Base-by-base conservation (phyloP, 805 yeast genomes). In the Candida quercuum region DNA sequence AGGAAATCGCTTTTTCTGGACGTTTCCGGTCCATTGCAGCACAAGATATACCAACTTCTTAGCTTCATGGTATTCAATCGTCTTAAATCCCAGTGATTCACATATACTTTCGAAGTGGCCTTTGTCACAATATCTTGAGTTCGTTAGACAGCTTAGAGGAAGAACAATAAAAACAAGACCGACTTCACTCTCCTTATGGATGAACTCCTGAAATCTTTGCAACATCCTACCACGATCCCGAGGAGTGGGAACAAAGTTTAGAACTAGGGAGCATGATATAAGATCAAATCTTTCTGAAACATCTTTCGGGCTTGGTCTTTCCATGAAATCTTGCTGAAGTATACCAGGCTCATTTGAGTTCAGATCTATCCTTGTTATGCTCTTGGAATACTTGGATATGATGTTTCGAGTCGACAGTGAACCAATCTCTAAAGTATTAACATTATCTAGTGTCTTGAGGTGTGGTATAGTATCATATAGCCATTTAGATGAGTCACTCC, bases 401-500 rank as follows among this genome's bases (percentile, higher is more conserved):
- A 67, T 62, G 52, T 91, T 91, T 28, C 70, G 56, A 0, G 84
- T 74, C 22, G 83, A 76, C 16, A 91, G 59, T 36, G 87, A 81
- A 0, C 99, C 99, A 29, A 91, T 81, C 57, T 91, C 99, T 21
- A 91, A 64, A 0, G 94, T 83, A 16, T 39, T 45, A 35, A 60
- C 30, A 4, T 38, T 26, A 7, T 37, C 19, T 1, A 11, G 3
- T 1, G 15, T 26, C 12, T 38, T 45, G 28, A 62, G 35, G 25
- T 67, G 71, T 17, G 65, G 62, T 5, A 86, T 59, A 89, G 94
- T 86, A 39, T 78, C 74, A n/a, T 86, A 71, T 32, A 91, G 63
- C 50, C 79, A 67, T 47, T 81, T 85, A 3, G 96, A 87, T 0
- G 96, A 86, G 54, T 91, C 99, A 2, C 96, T 95, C 0, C 99